phyloP scores from a whole-genome alignment of 495 filamentous ascomycete species.

The Darksidea phi region DNA sequence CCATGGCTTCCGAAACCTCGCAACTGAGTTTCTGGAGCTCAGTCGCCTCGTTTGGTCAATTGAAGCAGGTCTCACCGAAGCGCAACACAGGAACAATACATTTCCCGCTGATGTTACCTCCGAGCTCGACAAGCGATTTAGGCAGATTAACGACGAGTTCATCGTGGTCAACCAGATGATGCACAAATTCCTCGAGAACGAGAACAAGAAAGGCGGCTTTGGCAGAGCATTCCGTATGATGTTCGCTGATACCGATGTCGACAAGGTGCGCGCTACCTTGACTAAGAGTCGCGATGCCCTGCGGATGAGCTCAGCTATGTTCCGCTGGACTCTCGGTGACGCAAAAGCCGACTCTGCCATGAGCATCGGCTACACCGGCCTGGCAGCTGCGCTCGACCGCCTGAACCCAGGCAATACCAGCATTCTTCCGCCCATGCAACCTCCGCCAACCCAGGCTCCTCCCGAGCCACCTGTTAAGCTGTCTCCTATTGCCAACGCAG shows the following conservation, averaged over 20 bases:
- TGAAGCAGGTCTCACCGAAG: constrained; percentile 52
- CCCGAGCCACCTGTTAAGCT: constrained; percentile 6
- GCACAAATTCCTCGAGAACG: constrained; percentile 50
- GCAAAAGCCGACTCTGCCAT: constrained; percentile 45
- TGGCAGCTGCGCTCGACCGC: constrained; percentile 49
- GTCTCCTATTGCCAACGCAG: neutral
- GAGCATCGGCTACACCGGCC: constrained; percentile 51
- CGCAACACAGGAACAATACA: constrained; percentile 37
- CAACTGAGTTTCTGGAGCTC: constrained; percentile 53
- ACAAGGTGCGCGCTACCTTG: constrained; percentile 46
- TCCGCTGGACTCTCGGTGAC: constrained; percentile 49
- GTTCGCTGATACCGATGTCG: constrained; percentile 50
- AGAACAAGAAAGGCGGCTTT: constrained; percentile 48
- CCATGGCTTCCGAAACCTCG: constrained; percentile 50
- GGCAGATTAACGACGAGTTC: constrained; percentile 49
- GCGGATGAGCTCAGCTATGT: constrained; percentile 48
- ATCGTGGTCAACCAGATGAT: constrained; percentile 53
- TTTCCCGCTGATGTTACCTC: constrained; percentile 50
- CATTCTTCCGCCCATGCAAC: constrained; percentile 12
- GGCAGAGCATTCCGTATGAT: constrained; percentile 52
- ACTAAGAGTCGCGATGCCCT: constrained; percentile 42
- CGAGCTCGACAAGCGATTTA: constrained; percentile 55
- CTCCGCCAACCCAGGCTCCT: constrained; percentile 3
- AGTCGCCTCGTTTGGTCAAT: constrained; percentile 54
- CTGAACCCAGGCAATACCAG: constrained; percentile 38